Conservation (phyloP, 805 yeast genomes). For the Wickerhamiella sergipiensis region DNA sequence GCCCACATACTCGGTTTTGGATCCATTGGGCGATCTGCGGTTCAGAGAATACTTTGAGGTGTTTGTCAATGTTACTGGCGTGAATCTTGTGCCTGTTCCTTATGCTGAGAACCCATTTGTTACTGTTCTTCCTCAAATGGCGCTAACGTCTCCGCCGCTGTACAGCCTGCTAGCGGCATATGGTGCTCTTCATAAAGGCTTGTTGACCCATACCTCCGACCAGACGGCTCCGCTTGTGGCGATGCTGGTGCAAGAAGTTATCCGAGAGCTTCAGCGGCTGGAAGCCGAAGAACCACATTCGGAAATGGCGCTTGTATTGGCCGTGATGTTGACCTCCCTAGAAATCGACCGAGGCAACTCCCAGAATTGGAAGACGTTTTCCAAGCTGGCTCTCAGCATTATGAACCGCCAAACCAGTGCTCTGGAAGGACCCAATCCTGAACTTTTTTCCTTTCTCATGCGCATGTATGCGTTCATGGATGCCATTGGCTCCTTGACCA, state of each 20-base stretch:
- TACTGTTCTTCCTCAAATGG: slow-evolving; percentile 51
- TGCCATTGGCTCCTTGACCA: slow-evolving; percentile 11
- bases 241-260: neutral
- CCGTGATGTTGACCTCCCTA: neutral
- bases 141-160: slow-evolving; percentile 30
- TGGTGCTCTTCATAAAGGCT: slow-evolving; percentile 12
- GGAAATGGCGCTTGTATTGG: neutral
- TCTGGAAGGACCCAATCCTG: slow-evolving; percentile 14
- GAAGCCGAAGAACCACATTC: neutral
- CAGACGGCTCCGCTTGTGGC: neutral
- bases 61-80: slow-evolving; percentile 47
- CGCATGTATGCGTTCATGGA: slow-evolving; percentile 14
- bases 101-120: slow-evolving; percentile 55
- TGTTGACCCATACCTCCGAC: neutral
- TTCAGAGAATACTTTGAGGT: slow-evolving; percentile 46
- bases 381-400: slow-evolving; percentile 8
- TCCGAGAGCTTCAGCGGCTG: neutral
- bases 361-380: slow-evolving; percentile 6
- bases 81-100: slow-evolving; percentile 53
- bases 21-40: neutral
- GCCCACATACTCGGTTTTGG: neutral
- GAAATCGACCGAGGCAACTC: slow-evolving; percentile 11
- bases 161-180: slow-evolving; percentile 13
- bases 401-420: slow-evolving; percentile 10
- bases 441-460: slow-evolving; percentile 16